phyloP scores from a whole-genome alignment of 1,139 yeast genomes.

The Blastobotrys arbuscula region DNA sequence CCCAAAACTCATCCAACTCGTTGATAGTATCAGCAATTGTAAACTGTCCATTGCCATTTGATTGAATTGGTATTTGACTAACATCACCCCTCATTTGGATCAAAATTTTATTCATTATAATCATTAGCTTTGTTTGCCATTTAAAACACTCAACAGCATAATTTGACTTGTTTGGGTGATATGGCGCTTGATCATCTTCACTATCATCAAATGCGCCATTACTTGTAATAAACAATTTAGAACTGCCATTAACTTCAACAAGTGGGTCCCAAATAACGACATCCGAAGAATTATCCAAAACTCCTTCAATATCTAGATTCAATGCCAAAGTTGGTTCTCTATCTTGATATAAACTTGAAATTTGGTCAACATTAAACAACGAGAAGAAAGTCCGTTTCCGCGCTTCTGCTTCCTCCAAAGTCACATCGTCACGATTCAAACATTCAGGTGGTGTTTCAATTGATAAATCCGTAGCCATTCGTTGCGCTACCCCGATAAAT shows the following conservation, averaged over 20 bases:
- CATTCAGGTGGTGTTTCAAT: not conserved
- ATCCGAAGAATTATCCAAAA: constrained; percentile 6
- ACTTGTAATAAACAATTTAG: not conserved
- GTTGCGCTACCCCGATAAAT: constrained; percentile 7
- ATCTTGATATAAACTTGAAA: constrained; percentile 5
- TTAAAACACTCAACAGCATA: constrained; percentile 4
- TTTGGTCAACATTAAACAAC: constrained; percentile 2
- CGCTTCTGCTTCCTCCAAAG: constrained; percentile 8
- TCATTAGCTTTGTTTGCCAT: constrained; percentile 8
- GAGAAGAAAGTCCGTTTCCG: not conserved
- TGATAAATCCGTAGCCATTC: constrained; percentile 1
- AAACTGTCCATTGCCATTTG: not conserved
- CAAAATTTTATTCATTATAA: not conserved
- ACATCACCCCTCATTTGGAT: constrained; percentile 4
- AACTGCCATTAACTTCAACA: not conserved
- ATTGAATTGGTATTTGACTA: not conserved
- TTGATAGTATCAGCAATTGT: not conserved
- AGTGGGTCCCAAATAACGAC: constrained; percentile 8
- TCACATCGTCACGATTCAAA: not conserved
- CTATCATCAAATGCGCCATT: constrained; percentile 1
- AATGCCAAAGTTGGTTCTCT: not conserved
- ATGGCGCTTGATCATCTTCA: not conserved
- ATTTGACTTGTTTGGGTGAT: constrained; percentile 1
- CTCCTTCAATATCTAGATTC: not conserved
- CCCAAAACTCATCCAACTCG: constrained; percentile 8